Evolutionary conservation across 106 monocot species (phyloP), one percentile per base, ranked within the genome.

Genomic region (Dioscorea zingiberensis): DNA sequence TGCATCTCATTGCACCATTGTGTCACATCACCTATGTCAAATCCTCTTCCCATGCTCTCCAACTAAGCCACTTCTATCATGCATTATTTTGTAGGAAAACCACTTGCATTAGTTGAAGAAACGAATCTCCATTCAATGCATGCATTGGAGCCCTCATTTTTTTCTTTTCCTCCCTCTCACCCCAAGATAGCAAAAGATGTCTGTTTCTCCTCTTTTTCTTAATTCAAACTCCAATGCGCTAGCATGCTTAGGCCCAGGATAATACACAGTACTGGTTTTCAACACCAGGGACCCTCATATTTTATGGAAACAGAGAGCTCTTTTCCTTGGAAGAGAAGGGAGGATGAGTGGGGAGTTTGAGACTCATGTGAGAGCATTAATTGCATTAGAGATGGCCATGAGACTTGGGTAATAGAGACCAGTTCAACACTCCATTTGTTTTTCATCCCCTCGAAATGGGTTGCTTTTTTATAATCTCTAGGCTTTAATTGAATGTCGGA

Each of bases 121-220:
- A 47, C 47, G 64, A 64, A 74, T 64, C 64, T 64, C 48, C 73
- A 74, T 74, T 74, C 5, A 74, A 66, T 66, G 73, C 59, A 47
- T 15, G 28, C 65, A 66, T 74, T 44, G 73, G 26, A 66, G 66
- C 30, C 48, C 55, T 44, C 48, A 59, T 65, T 47, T 65, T 57
- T 66, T 66, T 47, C 9, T n/a, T 59, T 64, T 62, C n/a, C 62
- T 2, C 62, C 53, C 64, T 62, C 64, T 62, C 68, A 25, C 25
- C n/a, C n/a, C 27, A 75, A 51, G 59, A 26, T 60, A 54, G 58
- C 57, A 14, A 66, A 73, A 65, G 73, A 73, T 65, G 65, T 65
- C 15, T 72, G 72, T 72, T 72, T 72, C 63, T 54, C 53, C 25
- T 22, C 47, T 32, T 24, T 59, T 75, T 38, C 68, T 75, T 75